Base-by-base conservation (phyloP, 495 filamentous ascomycete genomes). In the Penicillium pulvis region DNA sequence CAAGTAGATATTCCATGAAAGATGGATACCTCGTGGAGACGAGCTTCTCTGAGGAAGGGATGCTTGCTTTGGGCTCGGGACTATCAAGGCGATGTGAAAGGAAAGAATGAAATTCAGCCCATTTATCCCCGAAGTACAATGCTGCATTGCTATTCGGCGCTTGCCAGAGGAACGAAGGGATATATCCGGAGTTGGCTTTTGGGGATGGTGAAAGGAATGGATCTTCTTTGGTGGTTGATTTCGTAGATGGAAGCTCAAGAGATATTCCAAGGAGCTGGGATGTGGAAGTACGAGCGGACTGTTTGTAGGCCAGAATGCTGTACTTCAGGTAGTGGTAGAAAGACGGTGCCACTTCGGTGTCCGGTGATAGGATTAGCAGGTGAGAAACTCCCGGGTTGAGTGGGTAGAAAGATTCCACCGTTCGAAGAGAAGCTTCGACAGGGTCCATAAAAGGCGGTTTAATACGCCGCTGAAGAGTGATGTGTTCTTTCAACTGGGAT, bases 301-400 rank as follows among this genome's bases (percentile, higher is more conserved):
- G 87, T 62, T 81, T 83, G 69, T 92, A 92, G 56, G 90, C 85
- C 1, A 96, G 77, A 6, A 89, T 70, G 16, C 75, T 69, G 69
- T 90, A 94, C 66, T 87, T 90, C 16, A 94, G 71, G 79, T 91
- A 96, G 60, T 95, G 90, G 59, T 83, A 93, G 65, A 87, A 96
- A 2, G 83, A 79, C 12, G 86, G 85, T 3, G 88, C 88, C 3
- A 96, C 64, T 65, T 96, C 86, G 6, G 78, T 81, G 63, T 93
- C 85, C 1, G 92, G 85, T 14, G 90, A 91, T 3, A 96, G 79
- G 19, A 95, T 67, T 28, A 96, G 79, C 10, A 95, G 81, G 71
- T 95, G 90, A 3, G 87, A 86, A 47, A 83, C 60, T 1, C 64
- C 62, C 12, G 83, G 77, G 56, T 85, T 75, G 6, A 79, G 70